Conservation (phyloP, 1,284 basidiomycete species). For the Trichosporon coremiiforme region DNA sequence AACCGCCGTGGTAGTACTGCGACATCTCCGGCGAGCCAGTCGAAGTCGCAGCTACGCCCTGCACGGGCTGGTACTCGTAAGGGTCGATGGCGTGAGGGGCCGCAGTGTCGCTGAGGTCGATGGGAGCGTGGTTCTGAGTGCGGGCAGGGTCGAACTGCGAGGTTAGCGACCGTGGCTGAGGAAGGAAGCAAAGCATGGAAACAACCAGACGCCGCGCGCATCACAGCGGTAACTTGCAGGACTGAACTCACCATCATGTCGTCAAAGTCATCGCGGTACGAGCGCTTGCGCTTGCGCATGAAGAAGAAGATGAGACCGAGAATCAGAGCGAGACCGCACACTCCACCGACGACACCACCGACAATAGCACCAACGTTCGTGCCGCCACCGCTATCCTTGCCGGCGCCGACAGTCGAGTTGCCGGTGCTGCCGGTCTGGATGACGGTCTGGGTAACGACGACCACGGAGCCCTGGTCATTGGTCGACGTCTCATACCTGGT, state of each 20-base stretch:
- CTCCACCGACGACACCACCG: conserved; percentile 55
- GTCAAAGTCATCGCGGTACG: conserved; percentile 53
- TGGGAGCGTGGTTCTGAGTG: conserved; percentile 44
- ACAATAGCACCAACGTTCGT: conserved; percentile 52
- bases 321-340: conserved; percentile 47
- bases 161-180: conserved; percentile 5
- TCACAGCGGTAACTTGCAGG: not conserved
- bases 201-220: not conserved
- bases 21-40: conserved; percentile 45
- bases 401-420: not conserved
- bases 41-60: conserved; percentile 41
- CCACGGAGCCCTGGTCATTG: not conserved
- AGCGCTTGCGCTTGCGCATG: conserved; percentile 44
- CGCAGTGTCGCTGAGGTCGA: conserved; percentile 49
- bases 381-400: conserved; percentile 1
- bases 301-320: conserved; percentile 46
- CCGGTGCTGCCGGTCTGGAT: not conserved
- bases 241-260: conserved; percentile 53
- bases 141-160: conserved; percentile 51
- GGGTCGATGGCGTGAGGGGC: conserved; percentile 45
- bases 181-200: not conserved
- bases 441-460: not conserved
- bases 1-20: conserved; percentile 2
- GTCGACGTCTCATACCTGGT: not conserved
- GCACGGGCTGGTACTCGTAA: conserved; percentile 39